Base-by-base conservation (phyloP, 441 rosid species). In the Croton setiger region DNA sequence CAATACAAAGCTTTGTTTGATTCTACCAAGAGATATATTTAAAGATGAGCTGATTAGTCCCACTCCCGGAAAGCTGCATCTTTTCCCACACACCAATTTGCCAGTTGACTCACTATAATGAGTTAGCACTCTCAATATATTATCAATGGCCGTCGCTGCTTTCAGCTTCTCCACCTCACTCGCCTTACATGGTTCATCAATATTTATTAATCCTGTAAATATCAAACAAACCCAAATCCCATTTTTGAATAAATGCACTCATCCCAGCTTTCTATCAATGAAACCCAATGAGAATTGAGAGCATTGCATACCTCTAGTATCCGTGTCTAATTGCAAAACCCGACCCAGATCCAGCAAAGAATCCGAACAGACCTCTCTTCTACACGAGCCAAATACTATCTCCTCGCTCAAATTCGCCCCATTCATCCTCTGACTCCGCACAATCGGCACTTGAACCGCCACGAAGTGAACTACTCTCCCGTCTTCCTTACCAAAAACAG, bases 1-100 rank as follows among this genome's bases (percentile, higher is more conserved):
- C 97, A 93, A 81, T 88, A 93, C 91, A 85, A 91, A 93, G 84
- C 97, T 93, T 83, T 93, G 98, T 86, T 86, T 93, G 95, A 93
- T 91, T 93, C 98, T 93, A 91, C 98, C 93, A 49, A 93, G 98
- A 82, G 97, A 88, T 75, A 91, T 83, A 84, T 78, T 81, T 80
- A 89, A 64, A 20, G 93, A 86, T 20, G 97, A 86, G 72, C 80
- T 87, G 73, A 87, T 73, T 62, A 76, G 83, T 47, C 81, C 84
- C 7, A 75, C 43, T 8, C 78, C 84, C 9, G 82, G 81, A 45
- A 74, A 75, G 73, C 75, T 55, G 79, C 79, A 71, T 68, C 94
- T 74, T 80, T 84, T 84, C 53, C 80, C 89, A 62, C 88, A 83
- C 9, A 88, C 93, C 80, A 81, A 69, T 82, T 84, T 82, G 27